phyloP scores from a whole-genome alignment of 331 rosid species.

The Stylosanthes scabra region DNA sequence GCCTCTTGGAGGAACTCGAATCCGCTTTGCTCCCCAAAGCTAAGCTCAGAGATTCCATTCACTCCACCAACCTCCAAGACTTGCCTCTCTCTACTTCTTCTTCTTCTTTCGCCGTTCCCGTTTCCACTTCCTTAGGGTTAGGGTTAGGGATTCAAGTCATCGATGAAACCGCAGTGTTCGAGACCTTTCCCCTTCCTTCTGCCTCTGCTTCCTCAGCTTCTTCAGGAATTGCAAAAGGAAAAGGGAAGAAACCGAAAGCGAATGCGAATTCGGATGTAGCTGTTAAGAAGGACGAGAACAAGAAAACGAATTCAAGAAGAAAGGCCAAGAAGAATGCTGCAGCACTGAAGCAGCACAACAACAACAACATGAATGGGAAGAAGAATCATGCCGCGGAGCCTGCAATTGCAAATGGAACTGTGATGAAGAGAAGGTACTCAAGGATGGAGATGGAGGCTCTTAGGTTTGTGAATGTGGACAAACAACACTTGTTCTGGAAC shows the following conservation, averaged over 20 bases:
- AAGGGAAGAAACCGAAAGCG: background rate
- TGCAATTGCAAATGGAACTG: background rate
- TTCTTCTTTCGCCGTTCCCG: background rate
- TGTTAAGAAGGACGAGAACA: background rate
- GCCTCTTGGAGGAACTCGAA: slow-evolving; percentile 62
- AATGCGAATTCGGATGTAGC: background rate
- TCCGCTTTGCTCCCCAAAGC: slow-evolving; percentile 51
- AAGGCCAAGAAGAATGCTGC: background rate
- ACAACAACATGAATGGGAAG: background rate
- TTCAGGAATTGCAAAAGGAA: background rate
- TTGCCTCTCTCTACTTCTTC: background rate
- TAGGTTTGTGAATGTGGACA: slow-evolving; percentile 58
- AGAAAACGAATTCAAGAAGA: background rate
- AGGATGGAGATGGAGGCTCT: slow-evolving; percentile 72
- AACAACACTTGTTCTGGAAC: slow-evolving; percentile 70
- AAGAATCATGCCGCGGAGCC: background rate
- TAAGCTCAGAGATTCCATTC: slow-evolving; percentile 20
- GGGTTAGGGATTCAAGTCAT: slow-evolving; percentile 65
- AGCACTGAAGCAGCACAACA: background rate
- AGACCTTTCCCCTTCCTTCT: slow-evolving; percentile 36
- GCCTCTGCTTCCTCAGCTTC: background rate
- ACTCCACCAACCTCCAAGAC: background rate
- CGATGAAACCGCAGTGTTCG: slow-evolving; percentile 90
- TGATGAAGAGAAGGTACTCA: slow-evolving; percentile 44
- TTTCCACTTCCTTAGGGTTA: slow-evolving; percentile 40